Base-by-base conservation (phyloP, 805 yeast species). In the Metschnikowia lachancei region DNA sequence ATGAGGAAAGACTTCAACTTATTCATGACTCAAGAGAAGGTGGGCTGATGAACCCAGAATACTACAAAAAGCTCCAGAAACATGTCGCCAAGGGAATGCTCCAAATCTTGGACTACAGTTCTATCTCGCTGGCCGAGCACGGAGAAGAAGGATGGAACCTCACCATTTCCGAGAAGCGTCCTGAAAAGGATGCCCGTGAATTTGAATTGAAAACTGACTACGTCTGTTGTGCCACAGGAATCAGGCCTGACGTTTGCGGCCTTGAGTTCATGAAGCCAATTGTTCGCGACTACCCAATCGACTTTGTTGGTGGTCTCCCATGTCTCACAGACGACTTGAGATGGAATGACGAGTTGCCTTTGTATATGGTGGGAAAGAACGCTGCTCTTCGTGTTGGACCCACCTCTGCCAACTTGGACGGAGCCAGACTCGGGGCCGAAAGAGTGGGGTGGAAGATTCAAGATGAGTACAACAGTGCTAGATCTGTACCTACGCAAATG, bases 11-110 rank as follows among this genome's bases (percentile, higher is more conserved):
- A 24, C 56, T 52, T 14, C 59, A 72, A 13, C 70, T 71, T 69
- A 69, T 73, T 36, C 56, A 61, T 16, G 66, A 64, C 12, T 76
- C 78, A 0, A 56, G 78, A 44, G 68, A 70, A 49, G 77, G 77
- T 9, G 78, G 78, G 0, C 70, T 75, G 11, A 60, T 74, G 13
- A 74, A 73, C 45, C 78, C 78, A 0, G 75, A 71, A 45, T 72
- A 72, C 51, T 60, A 67, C 50, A 64, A 62, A 41, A 56, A 60
- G 11, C 45, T 70, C 18, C 54, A 57, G 50, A 55, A 61, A 8
- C 67, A 67, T 41, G 62, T 58, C 8, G 61, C 60, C 33, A 48
- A 42, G 3, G 75, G 74, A 1, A 60, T 49, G 22, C 56, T 73
- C 13, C 60, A 54, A 2, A 47, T 73, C 9, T 48, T 59, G 43